Evolutionary conservation across 139 green algal genomes (phyloP), one percentile per base, ranked within the genome.

Genomic region (Chlamydomonas eustigma): DNA sequence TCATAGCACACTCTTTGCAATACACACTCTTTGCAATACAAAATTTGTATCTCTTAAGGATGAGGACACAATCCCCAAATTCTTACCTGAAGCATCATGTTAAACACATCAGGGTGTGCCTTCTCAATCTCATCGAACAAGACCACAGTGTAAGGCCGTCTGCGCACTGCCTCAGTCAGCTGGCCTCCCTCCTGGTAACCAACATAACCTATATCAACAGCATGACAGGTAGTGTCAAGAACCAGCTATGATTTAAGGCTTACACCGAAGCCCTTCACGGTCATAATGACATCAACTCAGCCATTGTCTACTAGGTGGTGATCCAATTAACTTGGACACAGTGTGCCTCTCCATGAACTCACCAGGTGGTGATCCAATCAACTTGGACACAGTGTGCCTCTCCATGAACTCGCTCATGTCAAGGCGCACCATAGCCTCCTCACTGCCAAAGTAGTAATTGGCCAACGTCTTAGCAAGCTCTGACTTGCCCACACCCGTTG

Each of bases 381-480:
- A 92, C 91, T 99, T 99, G 84, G 84, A 93, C 31, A 99, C 96
- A 1, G 96, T 99, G 90, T 99, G 96, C 34, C 95, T 86, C 91
- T 99, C 96, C 96, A 99, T 99, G 87, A 98, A 99, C 91, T 99
- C 96, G 18, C 88, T 96, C 96, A 99, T 99, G 78, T 99, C 96
- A 72, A 99, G 86, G 1, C 96, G 86, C 70, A 98, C 92, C 92
- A 97, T 97, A 65, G 93, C 93, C 71, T 99, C 96, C 88, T 99
- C 93, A 64, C 77, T 91, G 67, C 96, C 96, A 63, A 98, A 99
- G 88, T 98, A 99, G 89, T 98, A 99, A 68, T 78, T 87, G 66
- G 96, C 95, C 76, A 99, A 89, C 5, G 95, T 97, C 93, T 99
- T 99, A 83, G 95, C 95, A 72, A 99, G 91, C 91, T 99, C 96